Base-by-base conservation (phyloP, 306 rosid genomes). In the Dicorynia guianensis region DNA sequence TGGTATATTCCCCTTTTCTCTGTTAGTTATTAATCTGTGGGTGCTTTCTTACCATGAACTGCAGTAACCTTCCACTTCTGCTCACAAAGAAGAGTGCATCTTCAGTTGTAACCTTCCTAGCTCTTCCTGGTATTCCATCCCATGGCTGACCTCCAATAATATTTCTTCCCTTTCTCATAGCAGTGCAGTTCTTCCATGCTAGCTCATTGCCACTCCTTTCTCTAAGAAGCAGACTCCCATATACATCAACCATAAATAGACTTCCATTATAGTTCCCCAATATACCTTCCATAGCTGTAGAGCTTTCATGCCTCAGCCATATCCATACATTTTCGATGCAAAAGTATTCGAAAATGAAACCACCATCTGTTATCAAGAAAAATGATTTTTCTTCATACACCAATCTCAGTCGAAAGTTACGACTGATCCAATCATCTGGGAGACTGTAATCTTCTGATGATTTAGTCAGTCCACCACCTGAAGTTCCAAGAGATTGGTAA, bases 221-320 rank as follows among this genome's bases (percentile, higher is more conserved):
- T 76, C 98, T 85, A 70, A 88, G 84, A 66, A 94, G 80, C 84
- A 94, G 42, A 77, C 91, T 91, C 34, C 98, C 98, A 52, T 74
- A 77, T 13, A 65, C 25, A 79, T 94, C 96, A 72, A 91, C 89
- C 36, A 94, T 82, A 81, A 85, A 88, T 60, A 94, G 76, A 72
- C 93, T 91, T 76, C 96, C 97, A 77, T 94, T 91, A 77, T 91
- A 94, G 82, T 80, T 91, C 70, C 98, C 98, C 43, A 94, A 58
- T 48, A 90, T 87, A 69, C 97, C 98, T 47, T 80, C 85, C 67
- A 94, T 84, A 39, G 84, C 80, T 18, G 91, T 81, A 50, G 91
- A 69, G 77, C 92, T 86, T 58, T 94, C 98, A 77, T 94, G 98
- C 59, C 83, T 88, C 77, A 94, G 75, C 98, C 98, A 94, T 72